A percentile compares a stretch with the other conserved stretches of the same genome.
Conservation (phyloP, 2,329 filamentous ascomycete species). For the Botrytis porri region DNA sequence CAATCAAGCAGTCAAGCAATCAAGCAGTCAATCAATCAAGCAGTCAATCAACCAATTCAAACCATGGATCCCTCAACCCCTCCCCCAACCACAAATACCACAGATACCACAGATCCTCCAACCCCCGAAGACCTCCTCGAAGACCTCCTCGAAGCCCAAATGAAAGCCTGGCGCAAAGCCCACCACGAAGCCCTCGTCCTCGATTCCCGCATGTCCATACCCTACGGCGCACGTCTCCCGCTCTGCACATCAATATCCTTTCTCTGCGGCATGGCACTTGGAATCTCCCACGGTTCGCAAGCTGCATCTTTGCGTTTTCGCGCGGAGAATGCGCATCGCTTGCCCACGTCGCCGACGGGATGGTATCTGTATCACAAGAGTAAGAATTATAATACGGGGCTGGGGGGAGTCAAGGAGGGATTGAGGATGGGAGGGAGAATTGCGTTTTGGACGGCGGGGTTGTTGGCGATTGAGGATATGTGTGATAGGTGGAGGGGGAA, state of each 20-base stretch:
- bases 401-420: slow-evolving; percentile 76
- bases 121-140: neutral
- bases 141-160: slow-evolving; percentile 1
- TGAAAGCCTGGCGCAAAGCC: neutral
- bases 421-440: slow-evolving; percentile 69
- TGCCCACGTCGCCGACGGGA: slow-evolving; percentile 75
- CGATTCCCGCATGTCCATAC: slow-evolving; percentile 54
- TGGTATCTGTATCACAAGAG: slow-evolving; percentile 99
- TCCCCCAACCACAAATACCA: neutral
- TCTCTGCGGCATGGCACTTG: slow-evolving; percentile 66
- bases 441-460: slow-evolving; percentile 69
- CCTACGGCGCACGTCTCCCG: slow-evolving; percentile 62
- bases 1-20: neutral
- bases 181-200: slow-evolving; percentile 12
- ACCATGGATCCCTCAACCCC: neutral
- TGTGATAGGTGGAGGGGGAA: slow-evolving; percentile 70
- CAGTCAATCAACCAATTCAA: neutral
- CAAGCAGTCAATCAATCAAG: neutral
- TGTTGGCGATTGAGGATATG: slow-evolving; percentile 80
- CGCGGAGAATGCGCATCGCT: slow-evolving; percentile 92
- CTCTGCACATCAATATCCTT: slow-evolving; percentile 63
- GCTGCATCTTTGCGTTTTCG: slow-evolving; percentile 79
- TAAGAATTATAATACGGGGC: slow-evolving; percentile 87
- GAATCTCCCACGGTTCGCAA: slow-evolving; percentile 68
- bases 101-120: neutral